Percentiles rank a stretch among this genome's conserved stretches.
Evolutionary conservation across 257 asterid species (phyloP).

Genomic region (Nicotiana attenuata): DNA sequence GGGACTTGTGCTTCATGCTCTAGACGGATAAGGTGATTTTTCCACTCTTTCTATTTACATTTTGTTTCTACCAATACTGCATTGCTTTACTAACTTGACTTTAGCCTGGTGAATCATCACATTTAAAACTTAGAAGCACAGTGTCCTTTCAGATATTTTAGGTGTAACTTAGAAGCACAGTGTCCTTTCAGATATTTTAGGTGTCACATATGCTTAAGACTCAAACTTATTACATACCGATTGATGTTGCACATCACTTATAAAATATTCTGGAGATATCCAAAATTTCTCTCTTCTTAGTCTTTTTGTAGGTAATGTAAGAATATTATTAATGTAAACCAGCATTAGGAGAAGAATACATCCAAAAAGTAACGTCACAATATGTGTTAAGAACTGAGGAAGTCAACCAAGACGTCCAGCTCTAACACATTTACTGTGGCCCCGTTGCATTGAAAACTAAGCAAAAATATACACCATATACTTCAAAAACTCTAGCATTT

Average conservation of each 20-base stretch:
- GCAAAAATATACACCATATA: neutral
- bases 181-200: too few relatives aligned
- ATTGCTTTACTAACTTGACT: neutral
- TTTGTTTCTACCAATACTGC: neutral
- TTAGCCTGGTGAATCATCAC: neutral
- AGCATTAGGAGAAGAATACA: neutral
- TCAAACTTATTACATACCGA: neutral
- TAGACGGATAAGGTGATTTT: conserved; percentile 46
- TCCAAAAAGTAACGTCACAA: neutral
- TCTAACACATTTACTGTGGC: neutral
- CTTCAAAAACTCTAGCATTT: neutral
- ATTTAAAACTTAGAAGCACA: neutral
- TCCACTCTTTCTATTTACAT: neutral
- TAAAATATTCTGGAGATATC: neutral
- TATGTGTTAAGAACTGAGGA: neutral
- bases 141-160: too few relatives aligned
- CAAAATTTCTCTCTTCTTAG: neutral
- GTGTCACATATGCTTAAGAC: neutral
- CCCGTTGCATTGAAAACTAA: neutral
- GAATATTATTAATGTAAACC: conserved; percentile 6
- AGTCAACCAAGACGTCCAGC: neutral
- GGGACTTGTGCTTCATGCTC: conserved; percentile 47
- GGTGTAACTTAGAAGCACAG: neutral
- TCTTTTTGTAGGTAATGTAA: neutral
- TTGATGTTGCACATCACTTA: neutral